Base-by-base conservation (phyloP, 139 green algal genomes). In the Chlamydomonas eustigma region DNA sequence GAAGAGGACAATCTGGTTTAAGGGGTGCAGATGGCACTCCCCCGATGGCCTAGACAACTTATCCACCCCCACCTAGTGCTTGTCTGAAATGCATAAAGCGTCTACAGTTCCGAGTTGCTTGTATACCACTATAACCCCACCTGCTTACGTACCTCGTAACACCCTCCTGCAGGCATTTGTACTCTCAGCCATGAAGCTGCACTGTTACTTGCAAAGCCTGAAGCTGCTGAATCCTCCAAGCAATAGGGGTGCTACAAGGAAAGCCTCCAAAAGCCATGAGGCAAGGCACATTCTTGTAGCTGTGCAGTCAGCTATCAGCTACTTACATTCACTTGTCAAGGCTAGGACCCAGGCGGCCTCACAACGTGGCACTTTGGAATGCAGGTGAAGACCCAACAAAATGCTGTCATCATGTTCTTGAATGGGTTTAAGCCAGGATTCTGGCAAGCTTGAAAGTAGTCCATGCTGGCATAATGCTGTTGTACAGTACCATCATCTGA, bases 181-280 rank as follows among this genome's bases (percentile, higher is more conserved):
- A 67, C 83, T 97, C 66, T 82, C 81, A 3, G 90, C 91, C 32
- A 93, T 94, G 84, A 94, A 95, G 87, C 73, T 92, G 44, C 90
- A 95, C 87, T 92, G 85, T 74, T 92, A 92, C 79, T 34, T 90
- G 32, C 12, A 32, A 39, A 77, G 76, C 33, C 73, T 91, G 22
- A 44, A 4, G 65, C 32, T 28, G 65, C 65, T 30, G 28, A 12
- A 34, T 31, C 3, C 25, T 18, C 25, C 25, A 28, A 6, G 58
- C 6, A 28, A 18, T 58, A 18, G 18, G 44, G 44, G 44, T 58
- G n/a, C n/a, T n/a, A n/a, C n/a, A n/a, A n/a, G n/a, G n/a, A n/a
- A n/a, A n/a, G n/a, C n/a, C n/a, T n/a, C n/a, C n/a, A n/a, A n/a
- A n/a, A n/a, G n/a, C n/a, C n/a, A n/a, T n/a, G n/a, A n/a, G n/a